Evolutionary conservation across 2,329 filamentous ascomycete genomes (phyloP).

Genomic region (Raffaelea arxii): DNA sequence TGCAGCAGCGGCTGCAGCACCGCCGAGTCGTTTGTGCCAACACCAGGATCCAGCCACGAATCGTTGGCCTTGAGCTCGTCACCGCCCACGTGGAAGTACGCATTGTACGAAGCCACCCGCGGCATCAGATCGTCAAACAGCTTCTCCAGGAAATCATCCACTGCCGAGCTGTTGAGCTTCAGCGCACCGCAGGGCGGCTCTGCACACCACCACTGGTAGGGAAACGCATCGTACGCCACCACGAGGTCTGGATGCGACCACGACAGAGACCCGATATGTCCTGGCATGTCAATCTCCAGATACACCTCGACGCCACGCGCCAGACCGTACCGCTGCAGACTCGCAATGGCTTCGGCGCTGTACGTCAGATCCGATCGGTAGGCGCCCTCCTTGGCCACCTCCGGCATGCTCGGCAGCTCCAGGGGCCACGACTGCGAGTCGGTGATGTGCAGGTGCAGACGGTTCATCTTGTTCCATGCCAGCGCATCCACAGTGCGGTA

Average conservation of each 20-base stretch:
- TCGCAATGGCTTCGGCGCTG: conserved; percentile 50
- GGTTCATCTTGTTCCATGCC: conserved; percentile 74
- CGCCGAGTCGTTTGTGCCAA: conserved; percentile 53
- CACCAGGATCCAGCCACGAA: conserved; percentile 63
- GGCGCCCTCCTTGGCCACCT: conserved; percentile 62
- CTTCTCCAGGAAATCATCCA: conserved; percentile 61
- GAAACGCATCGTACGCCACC: conserved; percentile 48
- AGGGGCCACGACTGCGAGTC: conserved; percentile 82
- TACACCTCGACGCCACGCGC: conserved; percentile 61
- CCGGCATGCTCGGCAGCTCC: conserved; percentile 65
- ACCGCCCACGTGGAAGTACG: conserved; percentile 78
- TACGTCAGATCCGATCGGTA: conserved; percentile 62
- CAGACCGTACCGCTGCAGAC: conserved; percentile 61
- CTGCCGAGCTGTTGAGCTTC: conserved; percentile 63
- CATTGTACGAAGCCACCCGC: conserved; percentile 55
- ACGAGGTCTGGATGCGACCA: conserved; percentile 63
- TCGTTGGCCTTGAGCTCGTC: conserved; percentile 77
- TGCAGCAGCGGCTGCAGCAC: conserved; percentile 70
- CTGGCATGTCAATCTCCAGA: conserved; percentile 73
- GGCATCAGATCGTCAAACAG: conserved; percentile 71
- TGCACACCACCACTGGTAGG: conserved; percentile 49
- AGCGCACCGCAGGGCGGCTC: conserved; percentile 60
- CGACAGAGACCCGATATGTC: conserved; percentile 62
- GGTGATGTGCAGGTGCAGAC: conserved; percentile 70
- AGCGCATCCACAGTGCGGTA: conserved; percentile 67